Base-by-base conservation (phyloP, 1,139 yeast species). In the Pichia inconspicua region DNA sequence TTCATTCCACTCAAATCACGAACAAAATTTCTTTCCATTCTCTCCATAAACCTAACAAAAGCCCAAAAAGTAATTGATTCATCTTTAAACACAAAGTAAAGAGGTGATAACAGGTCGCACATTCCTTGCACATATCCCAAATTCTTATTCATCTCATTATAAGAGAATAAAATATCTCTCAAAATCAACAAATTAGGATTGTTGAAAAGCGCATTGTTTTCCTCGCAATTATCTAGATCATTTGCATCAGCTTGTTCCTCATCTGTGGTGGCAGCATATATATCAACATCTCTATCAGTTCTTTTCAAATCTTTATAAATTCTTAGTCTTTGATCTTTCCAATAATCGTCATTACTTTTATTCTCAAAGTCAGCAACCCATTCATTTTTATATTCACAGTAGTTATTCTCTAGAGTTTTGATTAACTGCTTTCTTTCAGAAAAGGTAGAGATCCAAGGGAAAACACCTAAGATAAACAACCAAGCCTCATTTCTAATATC, bases 121-220 rank as follows among this genome's bases (percentile, higher is more conserved):
- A 92, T 92, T 2, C 99, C 99, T 67, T 92, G 99, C 25, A 92
- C 96, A 61, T 92, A 92, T 0, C 98, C 98, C 57, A 94, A 68
- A 56, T 88, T 84, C 44, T 71, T 73, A 64, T 92, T 92, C 64
- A 81, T 77, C 65, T 86, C 90, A 64, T 92, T 90, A 61, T 84
- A 92, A 1, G 97, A 87, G 49, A 88, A 73, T 41, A 92, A 72
- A 54, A 94, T 84, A 57, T 86, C 90, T 58, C 89, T 77, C 70
- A 92, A 70, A 47, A 71, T 76, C 54, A 78, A 75, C 52, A 92
- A 70, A 66, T 92, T 90, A 11, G 81, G 78, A 58, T 84, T 84
- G 46, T 67, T 71, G 30, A 79, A 67, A 32, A 72, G 67, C 41
- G 70, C 75, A 19, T 77, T 79, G 45, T 71, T 74, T 28, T 77